A percentile compares a stretch with the other conserved stretches of the same genome.
Evolutionary conservation across 2,329 filamentous ascomycete genomes (phyloP).

Genomic region (Trichoderma atroviride): DNA sequence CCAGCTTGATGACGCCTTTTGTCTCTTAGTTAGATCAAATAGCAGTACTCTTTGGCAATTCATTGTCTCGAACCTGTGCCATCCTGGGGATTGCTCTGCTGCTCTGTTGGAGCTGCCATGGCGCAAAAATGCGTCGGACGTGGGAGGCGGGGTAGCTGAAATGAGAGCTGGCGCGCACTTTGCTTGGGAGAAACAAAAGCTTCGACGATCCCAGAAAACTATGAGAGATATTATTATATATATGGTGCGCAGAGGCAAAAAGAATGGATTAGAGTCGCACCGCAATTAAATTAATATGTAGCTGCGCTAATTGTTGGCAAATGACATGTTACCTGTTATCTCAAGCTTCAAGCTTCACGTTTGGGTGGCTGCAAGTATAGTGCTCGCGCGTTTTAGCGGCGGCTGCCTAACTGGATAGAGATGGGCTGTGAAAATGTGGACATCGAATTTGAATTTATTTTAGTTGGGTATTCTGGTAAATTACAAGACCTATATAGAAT

Average conservation of each 20-base stretch:
- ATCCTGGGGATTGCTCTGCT: conserved; percentile 11
- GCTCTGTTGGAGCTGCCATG: conserved; percentile 7
- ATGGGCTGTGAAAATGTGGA: neutral
- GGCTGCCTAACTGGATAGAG: neutral
- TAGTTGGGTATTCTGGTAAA: neutral
- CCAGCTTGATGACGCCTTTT: conserved; percentile 84
- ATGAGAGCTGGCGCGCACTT: neutral
- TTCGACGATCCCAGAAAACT: neutral
- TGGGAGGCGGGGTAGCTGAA: conserved; percentile 22
- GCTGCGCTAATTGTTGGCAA: conserved; percentile 22
- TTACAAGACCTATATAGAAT: neutral
- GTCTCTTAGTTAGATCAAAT: conserved; percentile 24
- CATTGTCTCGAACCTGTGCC: conserved; percentile 19
- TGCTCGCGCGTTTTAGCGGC: neutral
- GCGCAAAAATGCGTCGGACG: neutral
- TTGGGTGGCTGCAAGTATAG: neutral
- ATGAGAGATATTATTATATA: conserved; percentile 9
- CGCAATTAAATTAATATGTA: conserved; percentile 10
- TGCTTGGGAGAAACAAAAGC: neutral
- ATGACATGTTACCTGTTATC: conserved; percentile 4
- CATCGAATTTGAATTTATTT: neutral
- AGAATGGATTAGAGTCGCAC: neutral
- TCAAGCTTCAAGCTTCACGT: neutral
- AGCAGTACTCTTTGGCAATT: neutral
- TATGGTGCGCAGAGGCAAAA: conserved; percentile 4